Evolutionary conservation across 139 green algal species (phyloP).

Genomic region (Diplosphaera chodatii): DNA sequence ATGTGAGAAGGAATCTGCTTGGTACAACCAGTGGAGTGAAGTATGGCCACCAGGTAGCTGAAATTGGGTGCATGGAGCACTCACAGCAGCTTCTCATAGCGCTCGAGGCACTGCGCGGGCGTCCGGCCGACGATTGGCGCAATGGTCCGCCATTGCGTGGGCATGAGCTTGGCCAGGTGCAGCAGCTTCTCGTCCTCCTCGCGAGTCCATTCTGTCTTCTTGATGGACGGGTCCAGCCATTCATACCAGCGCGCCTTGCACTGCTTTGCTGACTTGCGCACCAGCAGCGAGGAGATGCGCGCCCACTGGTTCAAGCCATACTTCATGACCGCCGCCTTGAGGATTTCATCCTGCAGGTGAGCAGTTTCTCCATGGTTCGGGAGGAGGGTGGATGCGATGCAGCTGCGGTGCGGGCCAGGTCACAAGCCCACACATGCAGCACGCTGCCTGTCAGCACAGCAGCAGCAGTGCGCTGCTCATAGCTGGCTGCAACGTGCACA

Average conservation of each 20-base stretch:
- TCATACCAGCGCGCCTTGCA: slow-evolving; percentile 99
- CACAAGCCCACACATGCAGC: no score
- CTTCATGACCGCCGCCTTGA: slow-evolving; percentile 99
- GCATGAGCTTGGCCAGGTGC: slow-evolving; percentile 98
- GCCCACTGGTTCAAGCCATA: slow-evolving; percentile 90
- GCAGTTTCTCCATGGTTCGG: neutral
- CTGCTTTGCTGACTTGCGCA: slow-evolving; percentile 98
- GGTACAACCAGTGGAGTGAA: no score
- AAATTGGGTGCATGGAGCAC: no score
- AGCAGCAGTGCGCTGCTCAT: no score
- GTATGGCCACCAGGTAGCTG: neutral
- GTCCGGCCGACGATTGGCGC: slow-evolving; percentile 96
- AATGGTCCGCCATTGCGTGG: slow-evolving; percentile 98
- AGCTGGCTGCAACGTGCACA: no score
- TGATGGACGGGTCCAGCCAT: slow-evolving; percentile 98
- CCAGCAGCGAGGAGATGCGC: slow-evolving; percentile 90
- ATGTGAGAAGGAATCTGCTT: no score
- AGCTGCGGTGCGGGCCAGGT: no score
- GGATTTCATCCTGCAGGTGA: slow-evolving; percentile 91
- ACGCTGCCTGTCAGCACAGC: no score
- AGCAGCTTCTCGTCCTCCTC: slow-evolving; percentile 99
- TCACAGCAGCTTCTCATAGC: slow-evolving; percentile 85
- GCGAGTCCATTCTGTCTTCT: slow-evolving; percentile 98
- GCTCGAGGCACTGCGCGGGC: slow-evolving; percentile 92
- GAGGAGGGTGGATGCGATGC: no score